Conservation (phyloP, 495 filamentous ascomycete species). For the Astrocystis sublimbata region DNA sequence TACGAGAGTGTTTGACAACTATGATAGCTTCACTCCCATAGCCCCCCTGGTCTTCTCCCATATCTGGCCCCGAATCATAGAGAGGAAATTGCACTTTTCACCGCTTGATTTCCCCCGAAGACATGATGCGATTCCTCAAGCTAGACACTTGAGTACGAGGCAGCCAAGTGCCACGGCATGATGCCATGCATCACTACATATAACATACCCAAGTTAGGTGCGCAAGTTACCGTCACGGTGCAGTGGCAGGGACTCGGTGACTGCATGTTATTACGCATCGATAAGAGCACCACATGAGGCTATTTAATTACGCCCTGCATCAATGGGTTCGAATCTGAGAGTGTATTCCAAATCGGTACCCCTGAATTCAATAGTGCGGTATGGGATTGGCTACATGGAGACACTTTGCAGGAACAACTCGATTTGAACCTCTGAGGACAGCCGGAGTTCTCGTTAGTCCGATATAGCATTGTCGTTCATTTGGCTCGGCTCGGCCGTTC, state of each 20-base stretch:
- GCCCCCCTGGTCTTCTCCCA: not conserved
- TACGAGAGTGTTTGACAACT: not conserved
- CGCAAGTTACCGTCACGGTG: not conserved
- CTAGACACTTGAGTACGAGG: not conserved
- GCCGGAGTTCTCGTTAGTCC: not conserved
- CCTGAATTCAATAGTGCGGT: not conserved
- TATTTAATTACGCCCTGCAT: slow-evolving; percentile 8
- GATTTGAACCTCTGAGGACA: not conserved
- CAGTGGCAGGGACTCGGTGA: not conserved
- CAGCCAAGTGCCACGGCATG: not conserved
- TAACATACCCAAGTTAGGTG: no score
- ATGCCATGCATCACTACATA: slow-evolving; percentile 1
- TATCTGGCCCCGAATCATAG: not conserved
- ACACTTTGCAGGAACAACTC: not conserved
- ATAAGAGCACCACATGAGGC: not conserved
- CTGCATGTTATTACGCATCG: not conserved
- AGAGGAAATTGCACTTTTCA: not conserved
- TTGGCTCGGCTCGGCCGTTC: not conserved
- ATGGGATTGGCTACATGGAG: not conserved
- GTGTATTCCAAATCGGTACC: not conserved
- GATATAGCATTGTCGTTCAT: not conserved
- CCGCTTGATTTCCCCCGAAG: not conserved
- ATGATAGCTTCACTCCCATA: slow-evolving; percentile 20
- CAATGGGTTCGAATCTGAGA: not conserved
- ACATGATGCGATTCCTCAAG: not conserved